A percentile compares a stretch with the other conserved stretches of the same genome.
Evolutionary conservation across 768 basidiomycete species (phyloP).

Genomic region (Suillus occidentalis): DNA sequence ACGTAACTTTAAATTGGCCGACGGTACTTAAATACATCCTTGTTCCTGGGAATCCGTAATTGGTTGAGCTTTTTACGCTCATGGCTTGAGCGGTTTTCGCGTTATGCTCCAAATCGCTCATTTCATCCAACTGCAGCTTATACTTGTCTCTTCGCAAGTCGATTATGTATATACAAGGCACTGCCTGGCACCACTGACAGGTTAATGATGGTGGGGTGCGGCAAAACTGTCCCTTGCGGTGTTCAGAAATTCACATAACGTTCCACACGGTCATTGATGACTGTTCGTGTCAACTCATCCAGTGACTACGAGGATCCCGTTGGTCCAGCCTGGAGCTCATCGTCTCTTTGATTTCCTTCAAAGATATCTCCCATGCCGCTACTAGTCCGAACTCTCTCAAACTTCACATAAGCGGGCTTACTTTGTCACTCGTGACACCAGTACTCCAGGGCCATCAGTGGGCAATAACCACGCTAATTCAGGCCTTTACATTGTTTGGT

Average conservation of each 20-base stretch:
- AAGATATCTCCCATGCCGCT: background rate
- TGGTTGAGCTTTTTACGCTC: background rate
- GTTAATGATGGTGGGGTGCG: background rate
- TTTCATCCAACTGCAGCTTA: background rate
- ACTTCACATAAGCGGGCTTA: background rate
- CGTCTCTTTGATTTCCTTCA: background rate
- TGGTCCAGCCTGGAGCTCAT: background rate
- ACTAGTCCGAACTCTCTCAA: background rate
- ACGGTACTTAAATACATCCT: too few relatives aligned
- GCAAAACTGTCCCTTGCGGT: background rate
- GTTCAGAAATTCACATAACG: background rate
- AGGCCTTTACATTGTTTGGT: background rate
- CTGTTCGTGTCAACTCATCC: background rate
- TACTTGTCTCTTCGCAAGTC: background rate
- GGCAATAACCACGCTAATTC: background rate
- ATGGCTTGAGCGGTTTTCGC: background rate
- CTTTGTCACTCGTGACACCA: background rate
- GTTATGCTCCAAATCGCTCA: background rate
- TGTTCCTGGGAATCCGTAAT: background rate
- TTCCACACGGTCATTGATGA: background rate
- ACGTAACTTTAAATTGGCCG: background rate
- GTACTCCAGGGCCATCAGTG: background rate
- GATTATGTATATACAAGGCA: background rate
- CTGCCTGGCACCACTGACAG: background rate
- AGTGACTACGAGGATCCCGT: background rate